Percentiles rank a stretch among this genome's conserved stretches.
phyloP scores from a whole-genome alignment of 148 eudicot species.

The Agrostemma githago region DNA sequence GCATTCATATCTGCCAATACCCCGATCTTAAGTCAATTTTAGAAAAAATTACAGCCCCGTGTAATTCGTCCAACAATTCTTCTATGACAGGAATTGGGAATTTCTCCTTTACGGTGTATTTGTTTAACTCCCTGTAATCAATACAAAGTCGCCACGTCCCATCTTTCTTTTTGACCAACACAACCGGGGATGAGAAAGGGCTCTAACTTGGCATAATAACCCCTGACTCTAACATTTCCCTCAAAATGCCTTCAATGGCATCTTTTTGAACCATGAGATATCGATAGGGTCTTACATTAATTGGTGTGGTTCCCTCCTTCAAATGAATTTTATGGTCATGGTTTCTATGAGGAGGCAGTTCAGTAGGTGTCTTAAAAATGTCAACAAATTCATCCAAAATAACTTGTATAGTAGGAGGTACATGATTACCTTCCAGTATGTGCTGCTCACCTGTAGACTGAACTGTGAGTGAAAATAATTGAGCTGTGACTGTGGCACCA shows the following conservation, averaged over 20 bases:
- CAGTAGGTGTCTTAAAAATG: background rate
- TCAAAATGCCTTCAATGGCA: background rate
- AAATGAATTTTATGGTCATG: slow-evolving; percentile 11
- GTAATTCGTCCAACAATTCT: background rate
- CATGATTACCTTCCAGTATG: no score
- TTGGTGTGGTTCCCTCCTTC: background rate
- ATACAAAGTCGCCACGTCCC: slow-evolving; percentile 1
- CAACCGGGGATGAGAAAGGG: background rate
- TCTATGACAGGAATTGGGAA: background rate
- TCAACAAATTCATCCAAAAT: background rate
- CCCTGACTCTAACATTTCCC: slow-evolving; percentile 1
- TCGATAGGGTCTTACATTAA: background rate
- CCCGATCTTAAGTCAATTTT: slow-evolving; percentile 1
- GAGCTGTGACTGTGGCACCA: no score
- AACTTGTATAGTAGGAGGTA: background rate
- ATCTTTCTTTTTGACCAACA: slow-evolving; percentile 1
- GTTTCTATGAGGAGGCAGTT: background rate
- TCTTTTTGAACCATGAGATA: background rate
- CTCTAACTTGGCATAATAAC: background rate
- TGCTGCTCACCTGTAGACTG: no score
- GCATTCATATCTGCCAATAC: background rate
- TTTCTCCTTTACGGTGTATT: no score
- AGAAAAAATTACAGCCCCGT: background rate
- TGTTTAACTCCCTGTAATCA: background rate
- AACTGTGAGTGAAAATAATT: no score